phyloP scores from a whole-genome alignment of 2,329 filamentous ascomycete species.

The Lachnellula arida region DNA sequence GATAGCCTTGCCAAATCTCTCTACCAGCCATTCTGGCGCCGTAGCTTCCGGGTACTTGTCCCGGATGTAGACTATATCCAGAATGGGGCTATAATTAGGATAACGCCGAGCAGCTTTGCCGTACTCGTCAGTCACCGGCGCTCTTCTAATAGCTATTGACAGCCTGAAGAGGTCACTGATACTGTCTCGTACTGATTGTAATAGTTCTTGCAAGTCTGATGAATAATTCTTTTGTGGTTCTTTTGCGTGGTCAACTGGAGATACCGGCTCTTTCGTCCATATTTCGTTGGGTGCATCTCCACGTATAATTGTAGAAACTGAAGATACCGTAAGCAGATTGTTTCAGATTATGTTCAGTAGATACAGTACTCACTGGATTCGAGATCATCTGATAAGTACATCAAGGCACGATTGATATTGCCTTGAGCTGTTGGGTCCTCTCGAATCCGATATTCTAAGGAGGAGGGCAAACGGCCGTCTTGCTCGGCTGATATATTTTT shows the following conservation, averaged over 20 bases:
- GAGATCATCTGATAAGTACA: neutral
- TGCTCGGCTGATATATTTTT: slow-evolving; percentile 8
- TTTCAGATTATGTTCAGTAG: no score
- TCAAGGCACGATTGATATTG: neutral
- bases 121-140: slow-evolving; percentile 6
- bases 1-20: slow-evolving; percentile 22
- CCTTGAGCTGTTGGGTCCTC: neutral
- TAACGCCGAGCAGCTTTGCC: neutral
- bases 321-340: no score
- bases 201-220: slow-evolving; percentile 4
- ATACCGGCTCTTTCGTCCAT: no score
- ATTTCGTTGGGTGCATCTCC: no score
- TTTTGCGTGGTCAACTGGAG: no score
- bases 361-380: neutral
- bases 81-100: neutral
- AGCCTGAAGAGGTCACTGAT: slow-evolving; percentile 4
- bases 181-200: neutral
- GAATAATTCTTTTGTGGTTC: neutral
- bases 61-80: slow-evolving; percentile 5
- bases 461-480: neutral
- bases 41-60: slow-evolving; percentile 4
- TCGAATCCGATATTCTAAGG: slow-evolving; percentile 3
- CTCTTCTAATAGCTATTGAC: slow-evolving; percentile 5
- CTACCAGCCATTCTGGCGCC: slow-evolving; percentile 6
- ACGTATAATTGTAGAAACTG: no score